phyloP scores from a whole-genome alignment of 2,329 filamentous ascomycete genomes.

The Chaetomium strumarium region DNA sequence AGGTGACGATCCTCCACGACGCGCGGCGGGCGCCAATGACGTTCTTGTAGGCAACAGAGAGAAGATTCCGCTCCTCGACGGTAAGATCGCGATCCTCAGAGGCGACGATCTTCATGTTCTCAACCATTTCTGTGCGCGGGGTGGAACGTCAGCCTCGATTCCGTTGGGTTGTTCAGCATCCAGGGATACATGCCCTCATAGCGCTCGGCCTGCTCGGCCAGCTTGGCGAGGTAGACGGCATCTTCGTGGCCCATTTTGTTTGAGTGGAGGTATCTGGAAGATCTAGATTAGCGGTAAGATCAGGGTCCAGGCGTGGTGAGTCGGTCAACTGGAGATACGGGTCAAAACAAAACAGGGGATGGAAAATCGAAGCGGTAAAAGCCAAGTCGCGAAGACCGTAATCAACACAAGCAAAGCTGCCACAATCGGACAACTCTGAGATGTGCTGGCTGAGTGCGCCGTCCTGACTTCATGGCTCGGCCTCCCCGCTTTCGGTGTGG shows the following conservation, averaged over 20 bases:
- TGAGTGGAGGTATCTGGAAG: conserved; percentile 12
- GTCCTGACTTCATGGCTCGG: conserved; percentile 29
- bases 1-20: conserved; percentile 97
- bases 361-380: not conserved
- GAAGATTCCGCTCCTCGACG: conserved; percentile 94
- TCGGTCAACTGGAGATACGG: conserved; percentile 14
- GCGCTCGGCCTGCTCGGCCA: conserved; percentile 99
- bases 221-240: conserved; percentile 98
- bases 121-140: conserved; percentile 77
- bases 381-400: conserved; percentile 1
- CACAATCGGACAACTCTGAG: conserved; percentile 6
- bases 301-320: conserved; percentile 8
- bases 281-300: conserved; percentile 24
- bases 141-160: conserved; percentile 14
- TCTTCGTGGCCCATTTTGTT: conserved; percentile 95
- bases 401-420: not conserved
- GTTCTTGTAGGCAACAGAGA: conserved; percentile 98
- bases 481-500: conserved; percentile 30
- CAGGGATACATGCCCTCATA: conserved; percentile 76
- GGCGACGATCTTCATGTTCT: conserved; percentile 99
- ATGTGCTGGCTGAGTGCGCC: conserved; percentile 22
- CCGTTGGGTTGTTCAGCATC: conserved; percentile 3
- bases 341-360: conserved; percentile 4
- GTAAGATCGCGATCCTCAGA: conserved; percentile 77
- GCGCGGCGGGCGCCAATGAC: conserved; percentile 94